phyloP scores from a whole-genome alignment of 2,329 filamentous ascomycete species.

The Venturiaceae sp. region DNA sequence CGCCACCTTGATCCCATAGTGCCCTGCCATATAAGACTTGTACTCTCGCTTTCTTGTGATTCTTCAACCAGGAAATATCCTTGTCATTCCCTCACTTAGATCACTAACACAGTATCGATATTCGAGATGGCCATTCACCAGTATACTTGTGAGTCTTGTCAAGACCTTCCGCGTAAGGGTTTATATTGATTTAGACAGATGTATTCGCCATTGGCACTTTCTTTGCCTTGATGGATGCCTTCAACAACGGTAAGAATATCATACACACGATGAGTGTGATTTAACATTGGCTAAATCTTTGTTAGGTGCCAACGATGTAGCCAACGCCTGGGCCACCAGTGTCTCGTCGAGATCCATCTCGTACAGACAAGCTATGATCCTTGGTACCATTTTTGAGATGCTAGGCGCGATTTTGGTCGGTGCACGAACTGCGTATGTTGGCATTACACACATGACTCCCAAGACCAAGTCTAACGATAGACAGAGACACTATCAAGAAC shows the following conservation, averaged over 20 bases:
- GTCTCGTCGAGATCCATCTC: constrained; percentile 70
- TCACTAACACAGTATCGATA: not conserved
- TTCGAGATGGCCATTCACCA: not conserved
- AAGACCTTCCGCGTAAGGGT: too few species aligned
- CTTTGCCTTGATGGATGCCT: constrained; percentile 68
- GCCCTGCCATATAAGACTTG: not conserved
- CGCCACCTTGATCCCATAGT: not conserved
- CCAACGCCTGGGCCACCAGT: constrained; percentile 73
- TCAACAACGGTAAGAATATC: constrained; percentile 71
- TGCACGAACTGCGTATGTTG: constrained; percentile 25
- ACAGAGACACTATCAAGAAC: constrained; percentile 46
- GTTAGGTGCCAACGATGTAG: constrained; percentile 61
- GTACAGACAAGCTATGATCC: constrained; percentile 50
- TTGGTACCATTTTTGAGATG: constrained; percentile 36
- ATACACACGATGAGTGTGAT: constrained; percentile 15
- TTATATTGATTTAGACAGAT: constrained; percentile 21
- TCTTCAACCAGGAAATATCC: not conserved
- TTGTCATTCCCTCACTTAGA: not conserved
- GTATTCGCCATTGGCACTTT: constrained; percentile 66
- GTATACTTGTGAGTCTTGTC: not conserved
- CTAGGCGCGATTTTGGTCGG: constrained; percentile 31
- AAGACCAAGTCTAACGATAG: too few species aligned
- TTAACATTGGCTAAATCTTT: constrained; percentile 18
- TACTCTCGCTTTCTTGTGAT: not conserved
- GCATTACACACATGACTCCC: too few species aligned